Evolutionary conservation across 78 protist genomes (phyloP), one percentile per base, ranked within the genome.

Genomic region (Dictyostelium discoideum): DNA sequence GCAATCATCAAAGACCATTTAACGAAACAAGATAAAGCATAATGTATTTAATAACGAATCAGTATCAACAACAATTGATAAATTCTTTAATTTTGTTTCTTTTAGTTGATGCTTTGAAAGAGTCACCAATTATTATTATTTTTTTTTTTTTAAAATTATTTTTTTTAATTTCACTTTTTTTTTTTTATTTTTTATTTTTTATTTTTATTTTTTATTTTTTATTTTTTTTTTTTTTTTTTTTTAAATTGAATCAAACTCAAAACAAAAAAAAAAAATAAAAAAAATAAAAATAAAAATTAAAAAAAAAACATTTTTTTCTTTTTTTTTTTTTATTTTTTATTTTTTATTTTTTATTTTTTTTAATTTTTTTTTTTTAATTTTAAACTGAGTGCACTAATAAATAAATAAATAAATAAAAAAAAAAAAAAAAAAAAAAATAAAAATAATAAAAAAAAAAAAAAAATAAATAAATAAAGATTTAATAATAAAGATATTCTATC

Each of bases 101-200:
- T 44, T n/a, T 65, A 2, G 83, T 24, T 26, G 95, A 46, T 5
- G 95, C 32, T 42, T 40, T 9, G 73, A 46, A 90, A 3, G 89
- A 79, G 3, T 90, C 89, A 82, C 95, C 95, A 67, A 90, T 72
- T 9, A 90, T n/a, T n/a, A n/a, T n/a, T n/a, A n/a, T n/a, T n/a
- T n/a, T n/a, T n/a, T n/a, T n/a, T n/a, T n/a, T n/a, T n/a, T n/a
- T n/a, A n/a, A n/a, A n/a, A n/a, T n/a, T n/a, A n/a, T n/a, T n/a
- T n/a, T 32, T 32, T 32, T 32, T 32, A 32, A 1, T 32, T 32
- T 32, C 37, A 32, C 37, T 32, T 32, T 32, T 32, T 32, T 32
- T 1, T 32, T 32, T 32, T 32, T 32, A n/a, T 32, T 32, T 32
- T 32, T 32, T 32, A 32, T 32, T 32, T 32, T 32, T 32, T 32